Conservation (phyloP, 208 protist species). For the Trypanosomatidae sp. region DNA sequence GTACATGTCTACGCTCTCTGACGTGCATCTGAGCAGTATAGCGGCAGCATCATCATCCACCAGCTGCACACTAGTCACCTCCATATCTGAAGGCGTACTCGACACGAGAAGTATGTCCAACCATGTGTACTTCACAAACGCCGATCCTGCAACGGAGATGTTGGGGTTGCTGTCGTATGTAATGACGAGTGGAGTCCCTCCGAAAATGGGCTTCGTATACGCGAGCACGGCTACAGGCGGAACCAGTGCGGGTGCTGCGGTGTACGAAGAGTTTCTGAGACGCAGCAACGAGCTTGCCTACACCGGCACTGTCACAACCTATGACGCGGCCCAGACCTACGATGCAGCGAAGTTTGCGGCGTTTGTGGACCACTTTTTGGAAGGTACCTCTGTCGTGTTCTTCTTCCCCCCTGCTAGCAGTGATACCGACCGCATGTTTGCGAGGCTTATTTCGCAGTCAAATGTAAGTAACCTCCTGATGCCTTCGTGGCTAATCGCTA, state of each 20-base stretch:
- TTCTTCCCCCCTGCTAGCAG: slow-evolving; percentile 2
- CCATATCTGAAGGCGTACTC: slow-evolving; percentile 1
- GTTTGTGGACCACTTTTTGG: not conserved
- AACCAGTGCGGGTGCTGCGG: not conserved
- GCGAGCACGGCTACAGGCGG: not conserved
- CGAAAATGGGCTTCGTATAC: slow-evolving; percentile 19
- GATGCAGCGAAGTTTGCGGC: not conserved
- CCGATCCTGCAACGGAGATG: slow-evolving; percentile 26
- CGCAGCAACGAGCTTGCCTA: slow-evolving; percentile 5
- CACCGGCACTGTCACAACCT: not conserved
- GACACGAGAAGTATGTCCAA: not conserved
- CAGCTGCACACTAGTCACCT: slow-evolving; percentile 2
- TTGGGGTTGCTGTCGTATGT: slow-evolving; percentile 20
- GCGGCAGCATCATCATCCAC: not conserved
- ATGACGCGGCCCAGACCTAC: not conserved
- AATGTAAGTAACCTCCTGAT: slow-evolving; percentile 1
- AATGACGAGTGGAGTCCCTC: not conserved
- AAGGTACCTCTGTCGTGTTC: slow-evolving; percentile 8
- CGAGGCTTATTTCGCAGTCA: not conserved
- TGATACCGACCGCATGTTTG: not conserved
- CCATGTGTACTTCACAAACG: slow-evolving; percentile 15
- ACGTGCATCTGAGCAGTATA: not conserved
- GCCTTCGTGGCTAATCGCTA: slow-evolving; percentile 21
- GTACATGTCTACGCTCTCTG: not conserved
- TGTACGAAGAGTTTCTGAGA: slow-evolving; percentile 2